phyloP scores from a whole-genome alignment of 257 asterid genomes.

The Ligustrum vulgare region DNA sequence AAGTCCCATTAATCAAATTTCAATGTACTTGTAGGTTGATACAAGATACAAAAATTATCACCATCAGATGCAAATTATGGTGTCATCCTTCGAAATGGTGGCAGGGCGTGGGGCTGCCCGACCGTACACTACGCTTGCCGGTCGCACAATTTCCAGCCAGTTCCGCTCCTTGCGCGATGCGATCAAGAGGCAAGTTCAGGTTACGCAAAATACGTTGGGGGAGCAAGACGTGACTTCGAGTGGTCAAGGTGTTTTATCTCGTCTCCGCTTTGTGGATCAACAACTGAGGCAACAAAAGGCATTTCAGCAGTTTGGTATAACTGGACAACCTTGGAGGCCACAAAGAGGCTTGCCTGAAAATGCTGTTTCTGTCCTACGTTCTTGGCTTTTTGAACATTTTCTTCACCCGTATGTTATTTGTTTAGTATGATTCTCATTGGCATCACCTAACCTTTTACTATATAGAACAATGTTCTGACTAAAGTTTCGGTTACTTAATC shows the following conservation, averaged over 20 bases:
- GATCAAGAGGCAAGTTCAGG: slow-evolving; percentile 61
- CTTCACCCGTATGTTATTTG: slow-evolving; percentile 72
- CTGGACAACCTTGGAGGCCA: slow-evolving; percentile 89
- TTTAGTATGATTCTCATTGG: not conserved
- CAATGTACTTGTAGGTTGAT: slow-evolving; percentile 47
- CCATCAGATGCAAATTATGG: slow-evolving; percentile 63
- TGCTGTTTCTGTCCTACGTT: slow-evolving; percentile 80
- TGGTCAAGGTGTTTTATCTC: slow-evolving; percentile 50
- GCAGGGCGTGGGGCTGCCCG: slow-evolving; percentile 69
- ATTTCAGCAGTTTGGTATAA: slow-evolving; percentile 60
- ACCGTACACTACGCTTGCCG: slow-evolving; percentile 70
- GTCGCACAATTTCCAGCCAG: slow-evolving; percentile 64
- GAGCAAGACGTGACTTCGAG: slow-evolving; percentile 37
- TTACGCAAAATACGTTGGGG: slow-evolving; percentile 50
- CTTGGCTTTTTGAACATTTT: slow-evolving; percentile 91
- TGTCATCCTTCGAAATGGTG: slow-evolving; percentile 59
- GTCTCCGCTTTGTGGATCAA: slow-evolving; percentile 65
- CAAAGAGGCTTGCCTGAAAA: slow-evolving; percentile 83
- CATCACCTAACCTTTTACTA: not conserved
- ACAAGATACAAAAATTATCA: slow-evolving; percentile 59
- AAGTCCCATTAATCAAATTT: too few relatives aligned
- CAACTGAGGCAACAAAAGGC: slow-evolving; percentile 67
- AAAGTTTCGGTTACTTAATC: not conserved
- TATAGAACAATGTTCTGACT: slow-evolving; percentile 6
- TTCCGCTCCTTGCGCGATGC: slow-evolving; percentile 60